Conservation (phyloP, 1,284 basidiomycete genomes). For the Cutaneotrichosporon mucoides region DNA sequence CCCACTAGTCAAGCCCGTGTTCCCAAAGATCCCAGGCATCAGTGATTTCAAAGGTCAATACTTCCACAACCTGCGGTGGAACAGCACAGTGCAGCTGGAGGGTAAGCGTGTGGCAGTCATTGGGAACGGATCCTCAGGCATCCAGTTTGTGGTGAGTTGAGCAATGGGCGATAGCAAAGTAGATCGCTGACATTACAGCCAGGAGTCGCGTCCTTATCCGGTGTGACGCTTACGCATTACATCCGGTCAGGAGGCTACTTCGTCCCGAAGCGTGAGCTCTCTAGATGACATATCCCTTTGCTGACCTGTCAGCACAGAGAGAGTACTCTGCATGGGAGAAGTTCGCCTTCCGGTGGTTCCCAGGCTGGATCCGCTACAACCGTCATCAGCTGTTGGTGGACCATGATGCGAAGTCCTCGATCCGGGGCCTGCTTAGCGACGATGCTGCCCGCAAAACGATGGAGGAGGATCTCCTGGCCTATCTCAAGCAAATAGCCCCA, state of each 20-base stretch:
- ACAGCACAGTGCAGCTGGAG: constrained; percentile 15
- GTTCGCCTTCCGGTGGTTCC: constrained; percentile 14
- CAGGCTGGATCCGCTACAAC: neutral
- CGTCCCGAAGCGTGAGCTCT: constrained; percentile 7
- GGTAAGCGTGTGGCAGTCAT: constrained; percentile 8
- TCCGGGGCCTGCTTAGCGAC: neutral
- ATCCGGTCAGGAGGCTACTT: constrained; percentile 15
- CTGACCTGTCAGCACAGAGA: constrained; percentile 2
- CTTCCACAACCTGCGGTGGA: constrained; percentile 44
- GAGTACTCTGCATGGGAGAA: constrained; percentile 7
- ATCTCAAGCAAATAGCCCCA: constrained; percentile 10
- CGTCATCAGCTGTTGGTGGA: neutral
- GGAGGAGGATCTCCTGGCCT: constrained; percentile 5
- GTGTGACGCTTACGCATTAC: constrained; percentile 10
- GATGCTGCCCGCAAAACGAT: neutral
- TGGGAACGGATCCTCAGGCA: constrained; percentile 10
- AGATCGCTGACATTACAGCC: constrained; percentile 2
- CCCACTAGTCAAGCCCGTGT: constrained; percentile 27
- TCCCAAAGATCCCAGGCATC: constrained; percentile 37
- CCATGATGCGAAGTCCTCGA: neutral
- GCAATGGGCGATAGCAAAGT: neutral
- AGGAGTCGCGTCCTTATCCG: constrained; percentile 5
- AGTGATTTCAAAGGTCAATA: constrained; percentile 38
- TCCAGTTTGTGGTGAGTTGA: constrained; percentile 9
- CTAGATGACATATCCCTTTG: neutral